Evolutionary conservation across 2,329 filamentous ascomycete species (phyloP).

Genomic region (Alternaria conjuncta): DNA sequence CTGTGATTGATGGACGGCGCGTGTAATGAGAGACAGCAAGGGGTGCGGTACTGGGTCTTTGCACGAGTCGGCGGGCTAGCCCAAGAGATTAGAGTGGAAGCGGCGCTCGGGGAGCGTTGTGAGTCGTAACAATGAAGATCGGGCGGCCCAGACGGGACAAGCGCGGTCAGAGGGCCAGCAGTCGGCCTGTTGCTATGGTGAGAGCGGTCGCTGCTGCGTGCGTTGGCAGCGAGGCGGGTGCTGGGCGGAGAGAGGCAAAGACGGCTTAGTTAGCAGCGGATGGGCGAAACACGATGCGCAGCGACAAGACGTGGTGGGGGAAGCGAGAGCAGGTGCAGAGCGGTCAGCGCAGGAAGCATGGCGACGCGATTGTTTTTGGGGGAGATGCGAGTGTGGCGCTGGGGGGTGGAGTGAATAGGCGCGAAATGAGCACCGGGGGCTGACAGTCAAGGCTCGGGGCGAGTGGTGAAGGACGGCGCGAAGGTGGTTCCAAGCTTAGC

Average conservation of each 20-base stretch:
- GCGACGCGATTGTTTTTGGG: constrained; percentile 20
- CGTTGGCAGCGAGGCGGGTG: constrained; percentile 39
- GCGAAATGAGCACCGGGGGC: constrained; percentile 39
- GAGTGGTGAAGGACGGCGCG: constrained; percentile 33
- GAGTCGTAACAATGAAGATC: constrained; percentile 46
- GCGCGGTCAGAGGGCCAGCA: constrained; percentile 36
- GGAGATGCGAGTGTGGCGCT: constrained; percentile 22
- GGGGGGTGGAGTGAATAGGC: constrained; percentile 22
- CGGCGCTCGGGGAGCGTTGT: constrained; percentile 36
- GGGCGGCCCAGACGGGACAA: constrained; percentile 38
- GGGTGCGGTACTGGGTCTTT: constrained; percentile 39
- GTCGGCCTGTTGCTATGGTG: constrained; percentile 48
- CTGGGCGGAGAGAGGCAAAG: constrained; percentile 22
- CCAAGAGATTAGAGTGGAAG: constrained; percentile 48
- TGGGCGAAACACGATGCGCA: constrained; percentile 19
- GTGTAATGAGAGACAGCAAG: constrained; percentile 33
- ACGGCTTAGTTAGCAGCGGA: constrained; percentile 11
- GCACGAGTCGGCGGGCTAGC: constrained; percentile 48
- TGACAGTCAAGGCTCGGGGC: constrained; percentile 34
- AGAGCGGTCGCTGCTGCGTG: constrained; percentile 47
- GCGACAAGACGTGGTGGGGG: constrained; percentile 15
- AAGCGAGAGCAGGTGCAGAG: constrained; percentile 8
- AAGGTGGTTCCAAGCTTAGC: constrained; percentile 19
- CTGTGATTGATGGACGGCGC: constrained; percentile 41
- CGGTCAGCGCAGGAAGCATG: constrained; percentile 30